Evolutionary conservation across 169 alveolate genomes (phyloP), one percentile per base, ranked within the genome.

Genomic region (Neospora caninum): DNA sequence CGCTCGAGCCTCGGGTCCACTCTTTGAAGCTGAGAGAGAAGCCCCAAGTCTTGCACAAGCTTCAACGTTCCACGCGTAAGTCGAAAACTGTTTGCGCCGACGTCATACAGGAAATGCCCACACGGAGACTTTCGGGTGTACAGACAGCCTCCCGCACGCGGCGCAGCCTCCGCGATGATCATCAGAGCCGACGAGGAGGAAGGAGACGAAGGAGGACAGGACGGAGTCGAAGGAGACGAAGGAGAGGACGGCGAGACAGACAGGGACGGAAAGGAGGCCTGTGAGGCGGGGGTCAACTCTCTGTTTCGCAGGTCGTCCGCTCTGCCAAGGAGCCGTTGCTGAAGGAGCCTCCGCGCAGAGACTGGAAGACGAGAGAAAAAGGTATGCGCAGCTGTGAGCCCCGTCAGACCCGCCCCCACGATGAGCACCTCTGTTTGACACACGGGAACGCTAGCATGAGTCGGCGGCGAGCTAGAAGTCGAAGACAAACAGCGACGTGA

Each of bases 371-470:
- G 89, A 82, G 64, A 38, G 67, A 82, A 43, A 34, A 82, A 82
- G 29, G 89, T 54, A 53, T 92, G 83, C 58, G 94, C 94, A 20
- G 94, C 94, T 1, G 94, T 82, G 31, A 92, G 92, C 39, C 94
- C 94, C 22, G 94, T 92, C 80, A 92, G 80, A n/a, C 94, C 94
- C 4, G 73, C 94, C 10, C 94, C 94, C n/a, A 92, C 94, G 0
- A 92, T 58, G 70, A 92, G 69, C 67, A 92, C 92, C 45, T 78
- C 86, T 0, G 86, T 29, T 6, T 64, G 73, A 16, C 34, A 64
- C 7, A 64, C 73, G 58, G 58, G 58, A 13, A 49, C 58, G 13
- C 22, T 49, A 4, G 22, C 22, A 49, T 49, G 22, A 10, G 25
- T 1, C 73, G 73, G 7, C n/a, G 73, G 73, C 7, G 73, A 64